Evolutionary conservation across 2,329 filamentous ascomycete species (phyloP), one percentile per base, ranked within the genome.

Genomic region (Rugonectria rugulosa): DNA sequence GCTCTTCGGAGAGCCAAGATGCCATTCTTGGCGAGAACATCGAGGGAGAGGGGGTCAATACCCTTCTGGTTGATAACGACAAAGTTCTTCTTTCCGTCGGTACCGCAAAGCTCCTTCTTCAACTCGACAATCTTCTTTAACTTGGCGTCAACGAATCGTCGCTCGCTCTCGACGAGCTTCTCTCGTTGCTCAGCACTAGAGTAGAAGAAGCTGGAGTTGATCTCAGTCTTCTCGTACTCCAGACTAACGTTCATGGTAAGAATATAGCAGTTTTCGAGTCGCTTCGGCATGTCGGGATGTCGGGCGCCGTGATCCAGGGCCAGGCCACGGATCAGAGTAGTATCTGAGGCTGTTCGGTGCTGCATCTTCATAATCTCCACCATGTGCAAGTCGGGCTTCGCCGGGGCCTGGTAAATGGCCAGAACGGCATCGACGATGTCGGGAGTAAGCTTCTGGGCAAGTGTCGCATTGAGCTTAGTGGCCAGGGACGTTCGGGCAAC

Each of bases 351-450:
- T 47, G 91, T 92, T 67, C 94, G 90, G 80, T 99, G 95, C 80
- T 99, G 95, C 94, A 99, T 98, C 75, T 96, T 98, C 95, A 99
- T 99, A 69, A 99, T 98, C 78, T 99, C 95, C 65, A 99, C 85
- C 95, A 99, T 99, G 81, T 98, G 94, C 70, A 99, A 78, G 77
- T 99, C 95, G 53, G 96, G 96, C 80, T 98, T 98, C 60, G 86
- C 87, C 21, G 91, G 91, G 15, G 91, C 81, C 74, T 92, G 85
- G 81, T 97, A 93, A 74, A 99, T 99, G 62, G 95, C 86, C 53
- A 99, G 87, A 42, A 99, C 95, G 56, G 95, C 91, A 73, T 99
- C 95, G 70, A 98, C 95, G 70, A 99, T 97, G 68, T 92, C 90
- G 54, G 95, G 92, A 0, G 93, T 98, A 59, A 99, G 87, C 73